Base-by-base conservation (phyloP, 257 asterid species). In the Petunia axillaris region DNA sequence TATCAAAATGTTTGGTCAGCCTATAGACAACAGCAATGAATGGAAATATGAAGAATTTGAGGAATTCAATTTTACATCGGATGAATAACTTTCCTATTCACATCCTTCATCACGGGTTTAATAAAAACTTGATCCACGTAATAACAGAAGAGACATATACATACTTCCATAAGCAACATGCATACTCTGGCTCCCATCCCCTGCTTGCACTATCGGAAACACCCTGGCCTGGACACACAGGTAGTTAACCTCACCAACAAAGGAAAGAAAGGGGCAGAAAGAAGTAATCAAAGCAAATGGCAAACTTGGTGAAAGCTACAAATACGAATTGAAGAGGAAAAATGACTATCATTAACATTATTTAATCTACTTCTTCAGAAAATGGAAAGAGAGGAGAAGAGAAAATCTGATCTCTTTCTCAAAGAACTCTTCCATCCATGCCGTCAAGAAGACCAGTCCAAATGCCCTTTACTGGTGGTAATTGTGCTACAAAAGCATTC, bases 401-500 rank as follows among this genome's bases (percentile, higher is more conserved):
- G 6, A 15, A 77, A 1, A 25, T 35, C 70, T 44, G 74, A 62
- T 43, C 59, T 78, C 39, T 50, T n/a, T 53, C 75, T 89, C 83
- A 89, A 65, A 70, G 82, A 87, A 94, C 98, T 86, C 99, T 91
- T 86, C 98, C 98, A 86, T 95, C 99, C 93, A 95, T 89, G 86
- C 99, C 99, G 44, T 95, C 98, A 50, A 95, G 94, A 84, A 95
- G 90, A 70, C 99, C 99, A 15, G 94, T 85, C 99, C 99, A 95
- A 8, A 95, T 77, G 39, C 98, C 99, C 83, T 93, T 92, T 4
- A 95, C 87, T 1, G 91, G 98, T 55, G 99, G 98, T n/a, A 95
- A 79, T 84, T 93, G 98, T 54, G 64, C 79, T 53, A 92, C 95
- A 35, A 95, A 93, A 13, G 98, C 97, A 75, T 95, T 95, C 98